Evolutionary conservation across 2,329 filamentous ascomycete species (phyloP), one percentile per base, ranked within the genome.

Genomic region (Colletotrichum filicis): DNA sequence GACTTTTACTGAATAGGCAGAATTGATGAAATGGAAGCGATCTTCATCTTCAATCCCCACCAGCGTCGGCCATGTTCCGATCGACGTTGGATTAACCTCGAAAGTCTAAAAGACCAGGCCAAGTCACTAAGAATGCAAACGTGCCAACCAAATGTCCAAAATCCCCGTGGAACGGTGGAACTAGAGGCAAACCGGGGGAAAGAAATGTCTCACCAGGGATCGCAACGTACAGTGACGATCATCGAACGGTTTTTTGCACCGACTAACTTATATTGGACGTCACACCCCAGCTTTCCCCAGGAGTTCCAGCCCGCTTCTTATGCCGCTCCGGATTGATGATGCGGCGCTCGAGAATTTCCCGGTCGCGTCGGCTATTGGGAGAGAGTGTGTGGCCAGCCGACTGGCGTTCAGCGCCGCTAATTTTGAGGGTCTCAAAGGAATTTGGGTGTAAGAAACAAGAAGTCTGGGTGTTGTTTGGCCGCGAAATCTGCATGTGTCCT

Each of bases 281-380:
- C 19, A 4, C 42, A 19, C 30, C 64, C 37, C 65, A 32, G 57
- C 12, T 22, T 69, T 69, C 42, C 55, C 53, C 26, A 42, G 26
- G 22, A 12, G 7, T 26, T 9, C 53, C 53, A 28, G 58, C 60
- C 65, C 60, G 49, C 56, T 32, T 5, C 49, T 1, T 22, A 30
- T 12, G 53, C 37, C 32, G n/a, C 55, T 22, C 19, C 19, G 30
- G 35, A 53, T 24, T 52, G 19, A 49, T 32, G 46, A 32, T 32
- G 22, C 26, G 24, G 66, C 42, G 42, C 52, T 71, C 66, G 70
- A 69, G 22, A 69, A 73, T 60, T 73, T 60, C 59, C 70, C 70
- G 66, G 70, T 46, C 46, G 46, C 59, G 62, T 26, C 55, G 53
- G 53, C 35, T 71, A 35, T 32, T 28, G 37, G 59, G 30, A 26